These are phyloP conservation scores for Pyricularia grisea DNA, from an alignment of 2,329 filamentous ascomycete species.

Conservation along the genomic window DNA sequence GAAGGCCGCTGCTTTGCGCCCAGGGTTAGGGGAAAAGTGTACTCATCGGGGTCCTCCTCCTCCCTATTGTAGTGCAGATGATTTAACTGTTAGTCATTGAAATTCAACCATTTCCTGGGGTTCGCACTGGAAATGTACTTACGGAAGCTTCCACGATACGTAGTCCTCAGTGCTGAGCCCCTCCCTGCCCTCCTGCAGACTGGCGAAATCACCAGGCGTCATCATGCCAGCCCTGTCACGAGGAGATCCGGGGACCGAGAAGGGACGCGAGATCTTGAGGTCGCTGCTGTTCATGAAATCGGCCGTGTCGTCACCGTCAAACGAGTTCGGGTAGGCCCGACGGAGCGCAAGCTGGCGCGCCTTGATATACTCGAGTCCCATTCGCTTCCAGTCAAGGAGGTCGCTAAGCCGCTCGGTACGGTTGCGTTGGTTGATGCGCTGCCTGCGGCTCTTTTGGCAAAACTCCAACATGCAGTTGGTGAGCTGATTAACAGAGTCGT, in stretches of 20 bases:
- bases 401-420: constrained; percentile 92
- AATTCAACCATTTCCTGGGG: not conserved
- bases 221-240: constrained; percentile 92
- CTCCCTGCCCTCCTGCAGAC: constrained; percentile 87
- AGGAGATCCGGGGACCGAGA: constrained; percentile 90
- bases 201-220: constrained; percentile 97
- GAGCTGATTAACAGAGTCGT: constrained; percentile 95
- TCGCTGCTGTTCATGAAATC: constrained; percentile 88
- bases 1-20: constrained; percentile 37
- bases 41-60: constrained; percentile 81
- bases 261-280: constrained; percentile 87
- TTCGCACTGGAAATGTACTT: constrained; percentile 37
- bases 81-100: not conserved
- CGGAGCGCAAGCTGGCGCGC: constrained; percentile 85
- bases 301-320: constrained; percentile 63
- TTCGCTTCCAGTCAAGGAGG: constrained; percentile 95
- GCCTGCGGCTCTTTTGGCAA: constrained; percentile 81
- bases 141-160: constrained; percentile 96
- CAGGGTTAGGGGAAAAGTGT: constrained; percentile 49
- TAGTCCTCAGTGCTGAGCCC: constrained; percentile 95
- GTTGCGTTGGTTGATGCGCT: constrained; percentile 98
- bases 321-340: constrained; percentile 83
- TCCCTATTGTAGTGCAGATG: constrained; percentile 45
- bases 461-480: constrained; percentile 92
- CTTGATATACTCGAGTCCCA: constrained; percentile 99